phyloP scores from a whole-genome alignment of 2,329 filamentous ascomycete species.

The Aurifilum marmelostoma region DNA sequence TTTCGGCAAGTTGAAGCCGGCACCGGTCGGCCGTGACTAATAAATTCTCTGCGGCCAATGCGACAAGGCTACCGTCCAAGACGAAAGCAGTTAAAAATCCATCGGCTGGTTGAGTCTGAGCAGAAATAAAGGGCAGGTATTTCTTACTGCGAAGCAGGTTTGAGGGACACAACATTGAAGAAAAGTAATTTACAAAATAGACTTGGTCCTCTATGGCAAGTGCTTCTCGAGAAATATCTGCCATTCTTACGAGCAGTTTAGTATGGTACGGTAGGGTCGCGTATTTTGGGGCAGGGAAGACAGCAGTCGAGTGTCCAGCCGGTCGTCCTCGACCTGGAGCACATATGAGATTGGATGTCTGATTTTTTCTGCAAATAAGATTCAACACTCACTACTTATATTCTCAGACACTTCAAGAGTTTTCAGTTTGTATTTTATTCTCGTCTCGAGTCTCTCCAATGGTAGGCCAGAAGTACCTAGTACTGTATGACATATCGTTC shows the following conservation, averaged over 20 bases:
- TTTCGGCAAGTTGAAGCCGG: conserved; percentile 3
- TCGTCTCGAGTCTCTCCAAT: background rate
- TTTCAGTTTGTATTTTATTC: background rate
- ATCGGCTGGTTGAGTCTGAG: too few species aligned
- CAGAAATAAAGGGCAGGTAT: too few species aligned
- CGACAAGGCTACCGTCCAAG: background rate
- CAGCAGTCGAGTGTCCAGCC: too few species aligned
- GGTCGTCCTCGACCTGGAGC: too few species aligned
- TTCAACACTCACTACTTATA: background rate
- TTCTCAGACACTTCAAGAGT: background rate
- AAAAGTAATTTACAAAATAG: background rate
- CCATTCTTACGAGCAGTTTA: too few species aligned
- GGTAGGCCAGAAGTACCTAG: background rate
- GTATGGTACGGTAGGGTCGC: too few species aligned
- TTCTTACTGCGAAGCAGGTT: background rate
- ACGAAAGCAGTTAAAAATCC: background rate
- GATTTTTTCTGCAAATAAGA: background rate
- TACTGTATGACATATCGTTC: background rate
- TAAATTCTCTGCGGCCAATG: background rate
- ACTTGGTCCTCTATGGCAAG: background rate
- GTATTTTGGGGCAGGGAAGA: background rate
- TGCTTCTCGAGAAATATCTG: background rate
- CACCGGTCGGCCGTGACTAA: conserved; percentile 13
- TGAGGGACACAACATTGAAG: background rate
- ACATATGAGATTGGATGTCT: background rate